Percentiles rank a stretch among this genome's conserved stretches.
phyloP scores from a whole-genome alignment of 768 basidiomycete genomes.

The Boletus pseudopeckii region DNA sequence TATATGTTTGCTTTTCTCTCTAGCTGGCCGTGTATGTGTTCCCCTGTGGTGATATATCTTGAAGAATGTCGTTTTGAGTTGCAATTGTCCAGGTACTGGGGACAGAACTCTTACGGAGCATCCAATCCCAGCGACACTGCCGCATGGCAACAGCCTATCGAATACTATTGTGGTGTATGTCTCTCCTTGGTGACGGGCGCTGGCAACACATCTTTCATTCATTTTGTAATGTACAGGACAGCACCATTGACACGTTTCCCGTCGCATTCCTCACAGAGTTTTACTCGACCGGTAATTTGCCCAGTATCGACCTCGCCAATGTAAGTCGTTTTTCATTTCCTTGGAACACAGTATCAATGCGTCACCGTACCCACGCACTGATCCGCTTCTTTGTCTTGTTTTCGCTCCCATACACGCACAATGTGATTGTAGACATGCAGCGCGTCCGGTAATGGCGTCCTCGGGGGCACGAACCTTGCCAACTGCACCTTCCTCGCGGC shows the following conservation, averaged over 20 bases:
- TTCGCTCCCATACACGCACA: not conserved
- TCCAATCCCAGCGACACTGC: slow-evolving; percentile 21
- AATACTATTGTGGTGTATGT: slow-evolving; percentile 30
- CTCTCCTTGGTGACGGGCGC: not conserved
- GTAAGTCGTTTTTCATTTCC: slow-evolving; percentile 30
- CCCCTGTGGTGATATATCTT: not conserved
- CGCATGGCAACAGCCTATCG: slow-evolving; percentile 31
- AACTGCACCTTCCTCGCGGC: slow-evolving; percentile 59
- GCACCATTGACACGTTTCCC: slow-evolving; percentile 55
- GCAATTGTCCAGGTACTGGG: slow-evolving; percentile 29
- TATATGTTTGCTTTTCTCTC: not conserved
- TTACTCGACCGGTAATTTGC: slow-evolving; percentile 55
- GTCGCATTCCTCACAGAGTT: slow-evolving; percentile 61
- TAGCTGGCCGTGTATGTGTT: slow-evolving; percentile 26
- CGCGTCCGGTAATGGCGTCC: slow-evolving; percentile 49
- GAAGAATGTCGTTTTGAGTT: not conserved
- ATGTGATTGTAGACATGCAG: slow-evolving; percentile 53
- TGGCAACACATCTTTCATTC: not conserved
- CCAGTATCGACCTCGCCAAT: slow-evolving; percentile 60
- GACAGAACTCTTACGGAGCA: slow-evolving; percentile 37
- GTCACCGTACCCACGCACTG: not conserved
- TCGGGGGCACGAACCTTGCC: slow-evolving; percentile 59
- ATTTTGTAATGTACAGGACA: slow-evolving; percentile 37
- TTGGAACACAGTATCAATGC: not conserved
- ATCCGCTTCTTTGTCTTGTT: not conserved